phyloP scores from a whole-genome alignment of 768 basidiomycete genomes.

The Pleurotus tuber-regium region DNA sequence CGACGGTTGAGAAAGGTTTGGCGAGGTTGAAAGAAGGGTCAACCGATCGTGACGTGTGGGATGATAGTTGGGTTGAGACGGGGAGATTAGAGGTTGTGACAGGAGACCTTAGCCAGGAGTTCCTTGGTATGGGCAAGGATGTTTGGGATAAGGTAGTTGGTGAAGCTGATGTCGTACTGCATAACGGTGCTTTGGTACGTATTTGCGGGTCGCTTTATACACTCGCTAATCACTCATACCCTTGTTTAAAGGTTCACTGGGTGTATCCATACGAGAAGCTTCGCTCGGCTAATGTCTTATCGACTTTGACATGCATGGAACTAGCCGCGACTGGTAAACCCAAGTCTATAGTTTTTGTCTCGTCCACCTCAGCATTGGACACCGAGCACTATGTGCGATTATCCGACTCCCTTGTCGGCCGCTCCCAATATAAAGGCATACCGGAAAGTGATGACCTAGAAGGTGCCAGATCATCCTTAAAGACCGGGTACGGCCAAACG shows the following conservation, averaged over 20 bases:
- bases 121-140: constrained; percentile 66
- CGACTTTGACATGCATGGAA: constrained; percentile 80
- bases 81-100: constrained; percentile 74
- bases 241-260: constrained; percentile 91
- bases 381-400: constrained; percentile 87
- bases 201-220: background rate
- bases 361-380: constrained; percentile 94
- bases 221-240: background rate
- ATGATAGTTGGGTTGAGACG: constrained; percentile 72
- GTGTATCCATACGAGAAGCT: constrained; percentile 96
- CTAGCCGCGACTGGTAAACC: constrained; percentile 72
- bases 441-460: constrained; percentile 89
- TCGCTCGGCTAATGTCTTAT: constrained; percentile 88
- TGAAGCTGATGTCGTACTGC: constrained; percentile 82
- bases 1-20: constrained; percentile 58
- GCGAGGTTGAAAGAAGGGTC: constrained; percentile 69
- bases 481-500: constrained; percentile 93
- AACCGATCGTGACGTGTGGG: constrained; percentile 83
- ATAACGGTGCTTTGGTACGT: constrained; percentile 95
- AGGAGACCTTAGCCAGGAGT: constrained; percentile 77
- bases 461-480: constrained; percentile 69
- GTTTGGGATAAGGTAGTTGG: constrained; percentile 66
- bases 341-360: constrained; percentile 87
- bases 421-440: constrained; percentile 57
- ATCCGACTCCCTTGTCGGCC: constrained; percentile 62